phyloP scores from a whole-genome alignment of 78 protist species.

The Bigelowiella natans region DNA sequence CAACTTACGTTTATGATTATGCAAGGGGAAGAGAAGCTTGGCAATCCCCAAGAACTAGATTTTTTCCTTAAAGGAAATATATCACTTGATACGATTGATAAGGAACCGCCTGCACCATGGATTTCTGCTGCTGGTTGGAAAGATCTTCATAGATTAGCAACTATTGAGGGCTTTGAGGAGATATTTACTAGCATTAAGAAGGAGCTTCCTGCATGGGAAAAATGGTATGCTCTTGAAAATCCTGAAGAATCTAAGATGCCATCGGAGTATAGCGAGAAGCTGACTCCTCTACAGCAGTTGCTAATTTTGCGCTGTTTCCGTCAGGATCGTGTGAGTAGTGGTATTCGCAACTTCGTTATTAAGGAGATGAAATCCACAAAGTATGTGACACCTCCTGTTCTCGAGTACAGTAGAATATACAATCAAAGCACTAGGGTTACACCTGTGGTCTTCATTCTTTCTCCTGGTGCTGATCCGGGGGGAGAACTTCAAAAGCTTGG shows the following conservation, averaged over 20 bases:
- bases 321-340: conserved; percentile 55
- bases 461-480: conserved; percentile 86
- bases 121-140: conserved; percentile 61
- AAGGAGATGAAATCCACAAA: conserved; percentile 25
- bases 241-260: conserved; percentile 55
- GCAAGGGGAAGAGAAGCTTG: conserved; percentile 34
- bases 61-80: conserved; percentile 72
- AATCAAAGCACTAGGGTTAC: conserved; percentile 19
- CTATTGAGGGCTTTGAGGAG: background rate
- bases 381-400: conserved; percentile 63
- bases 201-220: conserved; percentile 43
- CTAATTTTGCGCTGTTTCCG: conserved; percentile 67
- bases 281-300: conserved; percentile 40
- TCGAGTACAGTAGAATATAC: conserved; percentile 37
- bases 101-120: conserved; percentile 22
- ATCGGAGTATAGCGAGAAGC: background rate
- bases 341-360: conserved; percentile 44
- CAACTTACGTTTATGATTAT: conserved; percentile 50
- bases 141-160: conserved; percentile 24
- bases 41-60: conserved; percentile 37
- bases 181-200: background rate
- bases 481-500: conserved; percentile 67
- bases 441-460: conserved; percentile 75
- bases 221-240: conserved; percentile 53
- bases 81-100: conserved; percentile 23